Conservation (phyloP, 1,139 yeast species). For the Geotrichum restrictum region DNA sequence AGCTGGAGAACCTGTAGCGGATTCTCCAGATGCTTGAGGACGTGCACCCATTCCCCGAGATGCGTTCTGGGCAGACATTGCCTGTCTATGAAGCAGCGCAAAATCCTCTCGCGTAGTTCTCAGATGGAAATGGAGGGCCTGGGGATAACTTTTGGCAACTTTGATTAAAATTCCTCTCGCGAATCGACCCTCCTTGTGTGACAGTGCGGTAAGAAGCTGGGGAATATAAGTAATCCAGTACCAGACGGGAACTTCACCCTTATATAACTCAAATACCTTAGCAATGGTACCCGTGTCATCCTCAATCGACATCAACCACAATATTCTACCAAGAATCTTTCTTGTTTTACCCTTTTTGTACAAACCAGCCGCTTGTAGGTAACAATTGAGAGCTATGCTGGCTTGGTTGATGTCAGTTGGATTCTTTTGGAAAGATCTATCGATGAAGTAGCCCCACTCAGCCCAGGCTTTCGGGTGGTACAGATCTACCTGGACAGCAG, state of each 20-base stretch:
- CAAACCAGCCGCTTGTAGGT: conserved; percentile 93
- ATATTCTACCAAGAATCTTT: conserved; percentile 76
- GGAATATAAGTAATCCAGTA: conserved; percentile 98
- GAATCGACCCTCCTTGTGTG: conserved; percentile 84
- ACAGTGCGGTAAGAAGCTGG: conserved; percentile 80
- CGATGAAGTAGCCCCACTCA: conserved; percentile 97
- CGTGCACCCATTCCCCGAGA: conserved; percentile 14
- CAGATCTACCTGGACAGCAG: conserved; percentile 93
- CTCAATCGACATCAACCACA: conserved; percentile 92
- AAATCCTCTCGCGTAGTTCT: conserved; percentile 94
- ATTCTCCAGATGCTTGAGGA: conserved; percentile 16
- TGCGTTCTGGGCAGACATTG: conserved; percentile 45
- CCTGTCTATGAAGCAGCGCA: conserved; percentile 80
- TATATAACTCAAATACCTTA: conserved; percentile 83
- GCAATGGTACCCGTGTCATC: conserved; percentile 78
- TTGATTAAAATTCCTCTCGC: conserved; percentile 84
- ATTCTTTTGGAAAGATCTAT: conserved; percentile 77
- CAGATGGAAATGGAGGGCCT: conserved; percentile 91
- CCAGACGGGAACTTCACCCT: conserved; percentile 98
- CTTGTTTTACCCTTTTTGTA: conserved; percentile 92
- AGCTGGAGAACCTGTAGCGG: conserved; percentile 22
- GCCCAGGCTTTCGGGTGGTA: conserved; percentile 98
- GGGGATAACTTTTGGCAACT: conserved; percentile 95
- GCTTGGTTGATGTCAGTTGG: conserved; percentile 83
- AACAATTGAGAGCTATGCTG: conserved; percentile 90